These are phyloP conservation scores for Rhytidiadelphus loreus DNA, from an alignment of 225 moss, liverwort and hornwort genomes.

Conservation along the genomic window DNA sequence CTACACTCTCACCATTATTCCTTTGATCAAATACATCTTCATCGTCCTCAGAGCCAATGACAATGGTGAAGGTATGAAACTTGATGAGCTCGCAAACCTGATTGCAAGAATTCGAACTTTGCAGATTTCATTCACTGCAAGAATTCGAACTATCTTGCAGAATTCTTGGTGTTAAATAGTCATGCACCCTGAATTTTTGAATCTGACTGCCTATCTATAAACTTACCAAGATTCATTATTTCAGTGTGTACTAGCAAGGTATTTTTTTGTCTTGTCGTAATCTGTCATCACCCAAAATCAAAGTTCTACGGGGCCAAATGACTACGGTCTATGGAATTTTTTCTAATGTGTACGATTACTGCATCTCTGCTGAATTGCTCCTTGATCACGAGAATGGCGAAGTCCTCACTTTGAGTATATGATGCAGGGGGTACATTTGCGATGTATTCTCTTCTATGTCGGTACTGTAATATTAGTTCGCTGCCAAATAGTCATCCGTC, in stretches of 20 bases:
- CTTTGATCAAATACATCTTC: slow-evolving; percentile 76
- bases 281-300: not conserved
- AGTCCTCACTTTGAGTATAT: not conserved
- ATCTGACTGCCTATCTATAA: not conserved
- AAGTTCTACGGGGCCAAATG: not conserved
- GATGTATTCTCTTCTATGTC: slow-evolving; percentile 76
- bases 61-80: slow-evolving; percentile 75
- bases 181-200: too few relatives aligned
- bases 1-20: slow-evolving; percentile 64
- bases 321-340: not conserved
- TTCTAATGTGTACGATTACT: not conserved
- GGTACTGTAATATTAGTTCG: slow-evolving; percentile 74
- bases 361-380: not conserved
- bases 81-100: not conserved
- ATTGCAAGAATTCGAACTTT: not conserved
- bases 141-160: not conserved
- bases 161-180: not conserved
- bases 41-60: slow-evolving; percentile 78
- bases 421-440: slow-evolving; percentile 92
- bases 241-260: not conserved
- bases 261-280: not conserved
- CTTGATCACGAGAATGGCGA: not conserved
- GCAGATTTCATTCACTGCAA: not conserved
- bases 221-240: not conserved
- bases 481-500: slow-evolving; percentile 80